Conservation (phyloP, 2,329 filamentous ascomycete genomes). For the Capronia americana region DNA sequence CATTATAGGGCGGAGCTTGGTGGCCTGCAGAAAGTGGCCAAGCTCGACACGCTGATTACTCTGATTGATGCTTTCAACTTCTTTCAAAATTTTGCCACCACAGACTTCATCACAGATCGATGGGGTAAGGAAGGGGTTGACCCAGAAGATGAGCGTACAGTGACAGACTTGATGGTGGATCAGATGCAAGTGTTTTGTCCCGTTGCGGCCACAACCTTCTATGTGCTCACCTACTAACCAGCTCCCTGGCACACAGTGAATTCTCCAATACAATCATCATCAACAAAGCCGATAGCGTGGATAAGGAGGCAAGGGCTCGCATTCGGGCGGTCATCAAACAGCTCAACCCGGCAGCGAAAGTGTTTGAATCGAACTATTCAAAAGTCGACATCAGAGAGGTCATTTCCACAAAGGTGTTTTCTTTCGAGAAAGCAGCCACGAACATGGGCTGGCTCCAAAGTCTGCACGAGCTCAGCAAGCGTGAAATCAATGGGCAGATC, state of each 20-base stretch:
- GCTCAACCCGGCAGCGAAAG: slow-evolving; percentile 70
- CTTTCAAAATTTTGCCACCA: slow-evolving; percentile 73
- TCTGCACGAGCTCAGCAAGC: slow-evolving; percentile 70
- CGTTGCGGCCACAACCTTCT: too few relatives aligned
- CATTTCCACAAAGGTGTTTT: slow-evolving; percentile 70
- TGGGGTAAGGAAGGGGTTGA: slow-evolving; percentile 65
- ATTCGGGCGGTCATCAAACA: slow-evolving; percentile 63
- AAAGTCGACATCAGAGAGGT: slow-evolving; percentile 68
- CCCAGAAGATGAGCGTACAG: slow-evolving; percentile 73
- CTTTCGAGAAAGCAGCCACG: slow-evolving; percentile 67
- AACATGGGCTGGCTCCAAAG: slow-evolving; percentile 74
- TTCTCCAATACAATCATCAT: slow-evolving; percentile 76
- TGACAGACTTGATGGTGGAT: slow-evolving; percentile 77
- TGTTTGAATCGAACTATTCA: slow-evolving; percentile 66
- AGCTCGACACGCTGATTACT: slow-evolving; percentile 73
- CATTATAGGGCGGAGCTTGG: slow-evolving; percentile 59
- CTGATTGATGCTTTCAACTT: slow-evolving; percentile 77
- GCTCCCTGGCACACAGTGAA: slow-evolving; percentile 50
- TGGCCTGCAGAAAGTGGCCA: slow-evolving; percentile 69
- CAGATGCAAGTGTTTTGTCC: slow-evolving; percentile 58
- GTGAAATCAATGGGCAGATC: slow-evolving; percentile 62
- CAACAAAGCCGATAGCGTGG: slow-evolving; percentile 72
- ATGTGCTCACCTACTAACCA: background rate
- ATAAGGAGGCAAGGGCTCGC: slow-evolving; percentile 52
- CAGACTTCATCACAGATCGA: slow-evolving; percentile 69